These are phyloP conservation scores for Casaregolazyma lundiana DNA, from an alignment of 1,139 yeast genomes.

Conservation along the genomic window DNA sequence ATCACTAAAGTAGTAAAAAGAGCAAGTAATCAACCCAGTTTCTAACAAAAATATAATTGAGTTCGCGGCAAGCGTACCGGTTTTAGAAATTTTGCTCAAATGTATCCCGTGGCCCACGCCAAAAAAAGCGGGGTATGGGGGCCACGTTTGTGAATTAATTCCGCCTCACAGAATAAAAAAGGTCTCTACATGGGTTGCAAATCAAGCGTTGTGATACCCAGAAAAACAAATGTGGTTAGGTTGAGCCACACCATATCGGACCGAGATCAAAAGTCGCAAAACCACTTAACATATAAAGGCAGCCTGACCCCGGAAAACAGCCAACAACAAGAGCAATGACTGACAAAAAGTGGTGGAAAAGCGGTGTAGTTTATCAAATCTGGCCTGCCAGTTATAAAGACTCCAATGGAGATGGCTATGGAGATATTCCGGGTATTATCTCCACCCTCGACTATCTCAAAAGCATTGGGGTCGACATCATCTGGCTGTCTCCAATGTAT, in stretches of 20 bases:
- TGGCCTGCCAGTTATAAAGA: constrained; percentile 59
- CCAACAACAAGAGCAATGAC: not conserved
- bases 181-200: too few species aligned
- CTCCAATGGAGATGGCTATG: constrained; percentile 53
- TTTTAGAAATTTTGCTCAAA: too few species aligned
- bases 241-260: not conserved
- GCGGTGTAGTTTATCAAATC: constrained; percentile 51
- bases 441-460: constrained; percentile 50
- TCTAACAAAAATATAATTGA: too few species aligned
- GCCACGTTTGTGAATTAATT: too few species aligned
- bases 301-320: not conserved
- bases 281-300: not conserved
- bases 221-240: not conserved
- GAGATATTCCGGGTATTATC: constrained; percentile 53
- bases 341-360: constrained; percentile 48
- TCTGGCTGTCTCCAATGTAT: constrained; percentile 58
- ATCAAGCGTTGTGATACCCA: too few species aligned
- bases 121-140: not conserved
- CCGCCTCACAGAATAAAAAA: too few species aligned
- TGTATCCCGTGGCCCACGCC: not conserved
- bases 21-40: too few species aligned
- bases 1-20: too few species aligned
- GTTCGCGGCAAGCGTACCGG: too few species aligned
- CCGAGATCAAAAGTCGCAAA: not conserved
- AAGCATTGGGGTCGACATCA: constrained; percentile 47